These are phyloP conservation scores for Parietaria judaica DNA, from an alignment of 306 rosid species.

Conservation along the genomic window DNA sequence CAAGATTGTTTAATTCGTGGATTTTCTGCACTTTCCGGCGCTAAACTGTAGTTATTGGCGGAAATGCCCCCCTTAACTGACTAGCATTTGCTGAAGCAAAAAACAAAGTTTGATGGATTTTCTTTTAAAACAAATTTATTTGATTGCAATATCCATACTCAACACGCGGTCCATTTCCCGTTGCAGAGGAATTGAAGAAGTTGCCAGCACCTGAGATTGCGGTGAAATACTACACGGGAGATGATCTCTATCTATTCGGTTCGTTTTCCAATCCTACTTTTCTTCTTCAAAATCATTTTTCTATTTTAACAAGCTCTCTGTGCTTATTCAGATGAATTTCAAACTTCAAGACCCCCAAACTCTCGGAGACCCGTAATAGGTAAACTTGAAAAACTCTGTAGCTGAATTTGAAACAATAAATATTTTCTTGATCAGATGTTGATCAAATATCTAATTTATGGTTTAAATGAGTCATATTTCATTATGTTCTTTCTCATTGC, in stretches of 20 bases:
- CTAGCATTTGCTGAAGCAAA: no score
- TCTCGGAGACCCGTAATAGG: constrained; percentile 91
- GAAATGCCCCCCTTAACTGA: no score
- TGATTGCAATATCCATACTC: no score
- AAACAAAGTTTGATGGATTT: no score
- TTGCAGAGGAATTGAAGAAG: constrained; percentile 63
- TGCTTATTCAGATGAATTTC: constrained; percentile 77
- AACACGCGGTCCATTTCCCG: constrained; percentile 19
- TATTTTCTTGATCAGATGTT: constrained; percentile 3
- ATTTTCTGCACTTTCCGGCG: neutral
- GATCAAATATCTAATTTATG: neutral
- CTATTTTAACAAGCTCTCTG: constrained; percentile 19
- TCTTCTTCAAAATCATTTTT: constrained; percentile 8
- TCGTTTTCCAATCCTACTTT: constrained; percentile 24
- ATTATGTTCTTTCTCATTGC: constrained; percentile 6
- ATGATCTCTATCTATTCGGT: constrained; percentile 90
- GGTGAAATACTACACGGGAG: constrained; percentile 82
- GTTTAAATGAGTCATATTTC: constrained; percentile 6
- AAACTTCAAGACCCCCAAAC: constrained; percentile 80
- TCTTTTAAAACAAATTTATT: no score
- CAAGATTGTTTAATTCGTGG: neutral
- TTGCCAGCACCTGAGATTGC: constrained; percentile 89
- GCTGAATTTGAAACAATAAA: constrained; percentile 1
- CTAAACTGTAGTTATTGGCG: no score
- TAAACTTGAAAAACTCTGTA: constrained; percentile 21